Evolutionary conservation across 2,329 filamentous ascomycete species (phyloP).

Genomic region (Arthroderma uncinatum): DNA sequence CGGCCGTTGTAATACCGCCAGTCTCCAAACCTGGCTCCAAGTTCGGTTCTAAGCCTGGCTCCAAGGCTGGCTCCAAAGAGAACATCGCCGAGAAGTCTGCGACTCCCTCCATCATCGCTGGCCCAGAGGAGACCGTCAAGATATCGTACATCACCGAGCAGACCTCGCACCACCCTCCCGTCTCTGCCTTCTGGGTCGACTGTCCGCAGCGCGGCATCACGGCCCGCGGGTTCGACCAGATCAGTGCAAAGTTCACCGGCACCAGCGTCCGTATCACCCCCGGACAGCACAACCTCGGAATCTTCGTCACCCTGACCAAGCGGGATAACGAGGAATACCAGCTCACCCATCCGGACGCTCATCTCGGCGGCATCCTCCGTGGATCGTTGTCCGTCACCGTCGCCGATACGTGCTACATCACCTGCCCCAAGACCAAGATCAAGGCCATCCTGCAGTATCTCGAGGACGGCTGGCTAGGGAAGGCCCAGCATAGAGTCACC

Average conservation of each 20-base stretch:
- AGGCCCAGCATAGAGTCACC: constrained; percentile 80
- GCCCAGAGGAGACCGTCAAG: constrained; percentile 46
- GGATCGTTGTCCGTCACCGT: constrained; percentile 85
- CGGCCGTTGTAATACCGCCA: constrained; percentile 25
- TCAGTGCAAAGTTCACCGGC: constrained; percentile 94
- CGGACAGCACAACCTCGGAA: constrained; percentile 87
- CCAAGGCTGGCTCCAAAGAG: not conserved
- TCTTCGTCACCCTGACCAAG: constrained; percentile 78
- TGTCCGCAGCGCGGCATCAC: constrained; percentile 83
- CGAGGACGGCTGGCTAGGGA: constrained; percentile 89
- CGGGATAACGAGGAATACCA: constrained; percentile 84
- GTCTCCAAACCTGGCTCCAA: constrained; percentile 18
- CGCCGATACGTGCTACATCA: constrained; percentile 77
- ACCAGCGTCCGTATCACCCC: constrained; percentile 86
- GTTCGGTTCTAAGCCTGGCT: not conserved
- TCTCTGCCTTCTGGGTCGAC: constrained; percentile 88
- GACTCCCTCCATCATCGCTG: not conserved
- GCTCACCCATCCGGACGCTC: constrained; percentile 86
- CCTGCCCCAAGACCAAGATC: constrained; percentile 76
- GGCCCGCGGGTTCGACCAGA: constrained; percentile 86
- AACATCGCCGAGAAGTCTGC: not conserved
- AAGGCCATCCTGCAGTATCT: constrained; percentile 89
- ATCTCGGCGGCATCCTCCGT: constrained; percentile 75
- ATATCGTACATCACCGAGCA: constrained; percentile 95
- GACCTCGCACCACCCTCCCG: constrained; percentile 93